These are phyloP conservation scores for Sungouiella blattae DNA, from an alignment of 805 yeast genomes.

Conservation along the genomic window DNA sequence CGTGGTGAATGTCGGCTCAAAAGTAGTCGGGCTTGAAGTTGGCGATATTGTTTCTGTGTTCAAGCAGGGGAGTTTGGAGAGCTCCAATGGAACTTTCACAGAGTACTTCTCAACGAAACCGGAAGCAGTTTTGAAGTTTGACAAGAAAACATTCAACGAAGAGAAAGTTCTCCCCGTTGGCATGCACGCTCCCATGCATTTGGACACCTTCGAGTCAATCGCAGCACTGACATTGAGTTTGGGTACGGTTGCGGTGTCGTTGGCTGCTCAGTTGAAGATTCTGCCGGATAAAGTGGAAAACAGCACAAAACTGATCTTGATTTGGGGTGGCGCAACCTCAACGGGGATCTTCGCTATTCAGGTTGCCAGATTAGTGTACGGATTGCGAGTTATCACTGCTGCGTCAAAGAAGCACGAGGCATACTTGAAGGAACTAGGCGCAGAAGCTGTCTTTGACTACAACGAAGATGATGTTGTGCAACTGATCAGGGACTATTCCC, in stretches of 20 bases:
- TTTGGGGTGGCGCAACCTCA: conserved; percentile 13
- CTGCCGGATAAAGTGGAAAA: too few species aligned
- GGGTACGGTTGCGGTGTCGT: conserved; percentile 45
- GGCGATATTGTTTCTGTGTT: conserved; percentile 58
- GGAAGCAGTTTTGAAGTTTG: too few species aligned
- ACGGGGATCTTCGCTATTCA: conserved; percentile 11
- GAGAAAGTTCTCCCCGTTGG: conserved; percentile 20
- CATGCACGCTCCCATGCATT: conserved; percentile 30
- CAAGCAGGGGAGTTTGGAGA: conserved; percentile 51
- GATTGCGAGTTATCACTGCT: conserved; percentile 8
- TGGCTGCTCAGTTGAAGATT: conserved; percentile 31
- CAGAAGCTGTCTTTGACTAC: conserved; percentile 6
- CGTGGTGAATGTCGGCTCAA: conserved; percentile 51
- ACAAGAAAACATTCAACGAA: too few species aligned
- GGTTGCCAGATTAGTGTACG: conserved; percentile 9
- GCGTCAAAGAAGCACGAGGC: conserved; percentile 7
- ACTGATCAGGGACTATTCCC: too few species aligned
- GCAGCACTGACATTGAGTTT: conserved; percentile 55
- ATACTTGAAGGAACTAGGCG: conserved; percentile 5
- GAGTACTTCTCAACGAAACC: conserved; percentile 43
- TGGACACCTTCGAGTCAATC: conserved; percentile 61
- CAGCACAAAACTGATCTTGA: conserved; percentile 6
- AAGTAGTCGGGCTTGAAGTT: conserved; percentile 29
- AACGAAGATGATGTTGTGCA: conserved; percentile 3
- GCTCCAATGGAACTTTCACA: conserved; percentile 56